These are phyloP conservation scores for Cytidiella melzeri DNA, from an alignment of 768 basidiomycete species.

Conservation along the genomic window DNA sequence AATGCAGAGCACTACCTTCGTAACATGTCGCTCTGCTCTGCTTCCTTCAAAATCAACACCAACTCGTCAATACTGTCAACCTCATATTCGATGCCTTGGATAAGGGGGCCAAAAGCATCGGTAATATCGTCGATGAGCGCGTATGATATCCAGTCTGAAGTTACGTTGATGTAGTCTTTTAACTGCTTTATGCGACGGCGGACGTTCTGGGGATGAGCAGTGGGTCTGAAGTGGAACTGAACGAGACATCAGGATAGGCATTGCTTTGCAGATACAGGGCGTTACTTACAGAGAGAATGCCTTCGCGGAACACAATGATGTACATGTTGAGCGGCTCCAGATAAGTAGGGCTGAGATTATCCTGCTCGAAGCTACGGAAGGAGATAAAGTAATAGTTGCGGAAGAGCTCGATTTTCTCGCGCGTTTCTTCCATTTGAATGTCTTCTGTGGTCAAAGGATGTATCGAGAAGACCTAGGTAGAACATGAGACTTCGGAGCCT, in stretches of 20 bases:
- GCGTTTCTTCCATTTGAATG: conserved; percentile 98
- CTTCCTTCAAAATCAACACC: conserved; percentile 91
- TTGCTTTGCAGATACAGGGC: too few species aligned
- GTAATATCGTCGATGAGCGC: conserved; percentile 99
- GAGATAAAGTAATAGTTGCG: conserved; percentile 98
- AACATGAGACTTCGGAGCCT: not conserved
- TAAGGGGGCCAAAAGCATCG: conserved; percentile 96
- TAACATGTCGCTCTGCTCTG: conserved; percentile 97
- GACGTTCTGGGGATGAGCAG: conserved; percentile 97
- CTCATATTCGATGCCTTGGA: conserved; percentile 98
- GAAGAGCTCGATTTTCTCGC: conserved; percentile 99
- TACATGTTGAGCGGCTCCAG: conserved; percentile 99
- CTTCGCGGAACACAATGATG: conserved; percentile 97
- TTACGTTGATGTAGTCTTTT: conserved; percentile 97
- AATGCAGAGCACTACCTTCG: conserved; percentile 39
- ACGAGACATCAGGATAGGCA: not conserved
- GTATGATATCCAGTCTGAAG: conserved; percentile 99
- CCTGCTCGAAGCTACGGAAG: conserved; percentile 99
- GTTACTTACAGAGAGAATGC: conserved; percentile 75
- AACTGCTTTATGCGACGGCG: conserved; percentile 97
- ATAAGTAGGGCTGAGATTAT: conserved; percentile 93
- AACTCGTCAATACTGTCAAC: conserved; percentile 99
- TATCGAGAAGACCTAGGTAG: conserved; percentile 80
- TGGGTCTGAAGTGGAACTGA: conserved; percentile 95
- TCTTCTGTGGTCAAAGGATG: conserved; percentile 99